Evolutionary conservation across 148 eudicot species (phyloP), one percentile per base, ranked within the genome.

Genomic region (Rhododendron ferrugineum): DNA sequence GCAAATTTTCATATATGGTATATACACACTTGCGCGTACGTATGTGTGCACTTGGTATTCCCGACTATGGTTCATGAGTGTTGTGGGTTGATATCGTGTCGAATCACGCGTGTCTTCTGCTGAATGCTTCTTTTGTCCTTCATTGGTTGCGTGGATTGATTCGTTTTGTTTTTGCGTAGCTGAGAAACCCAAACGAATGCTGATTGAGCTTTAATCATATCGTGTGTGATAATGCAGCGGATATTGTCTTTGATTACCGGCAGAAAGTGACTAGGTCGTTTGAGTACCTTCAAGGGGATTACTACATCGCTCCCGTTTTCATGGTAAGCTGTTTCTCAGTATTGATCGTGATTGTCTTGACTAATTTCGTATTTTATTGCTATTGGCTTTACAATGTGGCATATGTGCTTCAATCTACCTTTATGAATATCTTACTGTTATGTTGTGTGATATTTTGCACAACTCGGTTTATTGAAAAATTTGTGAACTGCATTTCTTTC

Each of bases 241-340:
- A 97, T 90, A 94, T 97, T 83, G 99, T 97, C 89, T 96, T 96
- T 78, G 99, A 96, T 93, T 96, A 96, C 82, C 92, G 99, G 82
- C 99, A 96, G 87, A 96, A 93, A 85, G 97, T 88, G 79, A 96
- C 98, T 30, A 91, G 98, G 91, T 91, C 98, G 42, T 96, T 96
- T 87, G 90, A 96, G 92, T 92, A 96, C 80, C 93, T 96, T 78
- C 97, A 93, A 91, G 99, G 99, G 83, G 99, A 96, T 89, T 96
- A 96, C 74, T 96, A 96, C 92, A 94, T 96, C 66, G 97, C 99
- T 83, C 99, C 99, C 6, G 26, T 89, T 58, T 96, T 96, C 95
- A 85, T 96, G 99, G 99, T 95, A 87, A 26, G 30, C 60, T 72
- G 81, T 78, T 86, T 15, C 54, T 79, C 6, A 47, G n/a, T 58